Percentiles rank a stretch among this genome's conserved stretches.
Conservation (phyloP, 805 yeast genomes). For the Cyberlindnera samutprakarnensis region DNA sequence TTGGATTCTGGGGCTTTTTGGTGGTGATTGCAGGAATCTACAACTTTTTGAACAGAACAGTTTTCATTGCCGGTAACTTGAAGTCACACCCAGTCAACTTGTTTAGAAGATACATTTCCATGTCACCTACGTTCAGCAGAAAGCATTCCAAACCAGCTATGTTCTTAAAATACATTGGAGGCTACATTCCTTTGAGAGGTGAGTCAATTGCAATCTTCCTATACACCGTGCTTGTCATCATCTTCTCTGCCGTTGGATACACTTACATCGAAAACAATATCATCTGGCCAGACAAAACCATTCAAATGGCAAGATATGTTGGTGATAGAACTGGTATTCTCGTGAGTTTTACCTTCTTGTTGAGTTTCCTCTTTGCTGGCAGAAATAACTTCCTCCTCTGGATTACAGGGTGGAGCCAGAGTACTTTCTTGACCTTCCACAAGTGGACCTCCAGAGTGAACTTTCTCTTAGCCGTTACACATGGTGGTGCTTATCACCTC, state of each 20-base stretch:
- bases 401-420: conserved; percentile 59
- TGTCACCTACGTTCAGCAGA: conserved; percentile 7
- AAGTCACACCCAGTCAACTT: conserved; percentile 9
- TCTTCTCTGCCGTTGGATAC: conserved; percentile 16
- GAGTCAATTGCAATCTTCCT: conserved; percentile 26
- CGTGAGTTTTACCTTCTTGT: conserved; percentile 36
- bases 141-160: conserved; percentile 16
- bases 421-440: conserved; percentile 60
- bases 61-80: conserved; percentile 12
- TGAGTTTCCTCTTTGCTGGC: conserved; percentile 56
- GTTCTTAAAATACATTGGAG: conserved; percentile 10
- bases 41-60: conserved; percentile 13
- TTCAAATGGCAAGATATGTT: conserved; percentile 19
- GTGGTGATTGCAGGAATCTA: conserved; percentile 32
- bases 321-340: conserved; percentile 22
- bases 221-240: conserved; percentile 21
- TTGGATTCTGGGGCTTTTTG: conserved; percentile 43
- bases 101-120: conserved; percentile 12
- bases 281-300: conserved; percentile 12
- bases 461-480: conserved; percentile 20
- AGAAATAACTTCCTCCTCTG: conserved; percentile 60
- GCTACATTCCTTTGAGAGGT: conserved; percentile 19
- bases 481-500: conserved; percentile 15
- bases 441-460: conserved; percentile 50
- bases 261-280: conserved; percentile 10